Percentiles rank a stretch among this genome's conserved stretches.
phyloP scores from a whole-genome alignment of 257 asterid genomes.

The Ajuga chamaepitys region DNA sequence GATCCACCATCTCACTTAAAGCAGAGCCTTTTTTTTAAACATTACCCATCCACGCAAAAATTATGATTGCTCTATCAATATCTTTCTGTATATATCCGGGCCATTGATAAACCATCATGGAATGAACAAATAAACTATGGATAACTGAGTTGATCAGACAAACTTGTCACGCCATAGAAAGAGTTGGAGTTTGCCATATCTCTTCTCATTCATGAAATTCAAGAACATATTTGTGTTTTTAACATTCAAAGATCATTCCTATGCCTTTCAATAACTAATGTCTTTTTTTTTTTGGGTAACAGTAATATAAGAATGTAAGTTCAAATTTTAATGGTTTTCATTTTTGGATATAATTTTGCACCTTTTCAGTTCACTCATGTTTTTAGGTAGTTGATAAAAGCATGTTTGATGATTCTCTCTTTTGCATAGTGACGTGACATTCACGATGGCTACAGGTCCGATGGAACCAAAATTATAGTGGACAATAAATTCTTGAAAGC shows the following conservation, averaged over 20 bases:
- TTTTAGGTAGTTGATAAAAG: not conserved
- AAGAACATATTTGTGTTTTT: not conserved
- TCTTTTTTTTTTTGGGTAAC: not conserved
- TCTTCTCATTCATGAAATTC: not conserved
- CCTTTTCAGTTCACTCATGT: not conserved
- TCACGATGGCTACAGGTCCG: conserved; percentile 52
- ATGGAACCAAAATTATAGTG: conserved; percentile 74
- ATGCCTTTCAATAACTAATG: not conserved
- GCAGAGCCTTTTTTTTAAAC: no score
- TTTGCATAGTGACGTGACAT: conserved; percentile 4
- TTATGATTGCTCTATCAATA: no score
- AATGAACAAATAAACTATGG: no score
- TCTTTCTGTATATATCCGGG: no score
- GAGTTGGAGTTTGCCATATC: not conserved
- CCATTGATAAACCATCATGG: no score
- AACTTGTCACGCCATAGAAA: no score
- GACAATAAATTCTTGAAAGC: conserved; percentile 86
- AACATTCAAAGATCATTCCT: not conserved
- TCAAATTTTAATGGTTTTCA: not conserved
- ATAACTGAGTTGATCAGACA: no score
- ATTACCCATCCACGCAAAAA: no score
- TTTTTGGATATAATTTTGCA: not conserved
- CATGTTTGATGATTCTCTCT: not conserved
- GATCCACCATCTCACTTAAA: no score
- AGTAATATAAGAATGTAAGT: not conserved